Evolutionary conservation across 2,329 filamentous ascomycete genomes (phyloP).

Genomic region (Aspergillus novofumigatus): DNA sequence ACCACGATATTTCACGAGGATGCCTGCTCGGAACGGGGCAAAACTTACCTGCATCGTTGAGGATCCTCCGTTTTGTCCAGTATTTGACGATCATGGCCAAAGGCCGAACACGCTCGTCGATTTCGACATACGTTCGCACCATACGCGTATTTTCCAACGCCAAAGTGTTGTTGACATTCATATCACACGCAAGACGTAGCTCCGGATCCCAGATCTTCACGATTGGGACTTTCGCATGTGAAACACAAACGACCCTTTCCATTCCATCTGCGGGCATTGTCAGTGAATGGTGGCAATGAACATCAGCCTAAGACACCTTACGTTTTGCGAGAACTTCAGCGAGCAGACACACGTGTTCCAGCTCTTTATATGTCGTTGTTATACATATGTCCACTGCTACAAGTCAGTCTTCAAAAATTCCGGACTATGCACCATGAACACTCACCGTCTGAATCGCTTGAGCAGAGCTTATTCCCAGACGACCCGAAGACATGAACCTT

Average conservation of each 20-base stretch:
- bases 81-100: slow-evolving; percentile 96
- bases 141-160: slow-evolving; percentile 95
- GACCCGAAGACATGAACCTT: slow-evolving; percentile 95
- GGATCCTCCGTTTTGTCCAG: slow-evolving; percentile 87
- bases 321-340: slow-evolving; percentile 79
- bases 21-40: background rate
- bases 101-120: slow-evolving; percentile 84
- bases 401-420: slow-evolving; percentile 19
- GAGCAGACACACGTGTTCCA: slow-evolving; percentile 87
- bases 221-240: slow-evolving; percentile 92
- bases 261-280: slow-evolving; percentile 67
- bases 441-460: slow-evolving; percentile 91
- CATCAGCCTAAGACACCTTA: slow-evolving; percentile 47
- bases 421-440: slow-evolving; percentile 1
- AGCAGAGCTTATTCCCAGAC: slow-evolving; percentile 90
- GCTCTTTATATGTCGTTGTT: slow-evolving; percentile 79
- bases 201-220: slow-evolving; percentile 99
- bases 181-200: slow-evolving; percentile 82
- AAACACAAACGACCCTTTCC: slow-evolving; percentile 93
- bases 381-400: slow-evolving; percentile 90
- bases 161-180: slow-evolving; percentile 97
- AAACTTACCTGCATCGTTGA: slow-evolving; percentile 88
- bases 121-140: slow-evolving; percentile 94
- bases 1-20: slow-evolving; percentile 3
- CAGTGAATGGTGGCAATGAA: slow-evolving; percentile 6